phyloP scores from a whole-genome alignment of 306 rosid species.

The Clitoria ternatea region DNA sequence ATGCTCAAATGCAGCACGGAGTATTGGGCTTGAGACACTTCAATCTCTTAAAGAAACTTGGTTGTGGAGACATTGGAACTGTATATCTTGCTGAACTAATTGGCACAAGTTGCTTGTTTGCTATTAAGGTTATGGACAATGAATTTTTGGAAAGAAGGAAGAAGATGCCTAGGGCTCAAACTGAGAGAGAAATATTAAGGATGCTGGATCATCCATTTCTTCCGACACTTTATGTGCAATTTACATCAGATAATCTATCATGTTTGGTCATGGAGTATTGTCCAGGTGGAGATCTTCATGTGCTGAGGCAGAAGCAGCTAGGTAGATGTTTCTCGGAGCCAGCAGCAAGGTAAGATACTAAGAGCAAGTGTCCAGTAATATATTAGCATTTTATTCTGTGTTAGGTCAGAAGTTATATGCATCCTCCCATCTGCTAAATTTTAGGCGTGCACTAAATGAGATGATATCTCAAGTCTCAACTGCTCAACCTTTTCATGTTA shows the following conservation, averaged over 20 bases:
- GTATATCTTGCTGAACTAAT: conserved; percentile 91
- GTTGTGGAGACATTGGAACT: conserved; percentile 97
- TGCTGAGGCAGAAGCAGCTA: conserved; percentile 84
- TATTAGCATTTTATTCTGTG: background rate
- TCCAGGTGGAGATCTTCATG: conserved; percentile 99
- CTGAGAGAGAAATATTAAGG: conserved; percentile 91
- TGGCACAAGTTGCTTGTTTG: conserved; percentile 79
- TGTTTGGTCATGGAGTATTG: conserved; percentile 97
- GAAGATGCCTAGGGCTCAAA: conserved; percentile 96
- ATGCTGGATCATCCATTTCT: conserved; percentile 98
- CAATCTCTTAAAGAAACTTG: conserved; percentile 92
- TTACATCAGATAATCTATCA: conserved; percentile 88
- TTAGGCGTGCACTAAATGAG: background rate
- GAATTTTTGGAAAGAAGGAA: conserved; percentile 87
- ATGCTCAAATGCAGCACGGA: conserved; percentile 62
- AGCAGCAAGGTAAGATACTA: conserved; percentile 71
- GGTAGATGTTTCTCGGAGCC: conserved; percentile 73
- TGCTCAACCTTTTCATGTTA: background rate
- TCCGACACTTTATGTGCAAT: conserved; percentile 86
- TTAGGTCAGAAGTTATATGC: background rate
- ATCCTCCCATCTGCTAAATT: conserved; percentile 1
- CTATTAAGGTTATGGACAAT: conserved; percentile 97
- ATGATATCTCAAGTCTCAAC: background rate
- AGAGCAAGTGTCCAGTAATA: background rate
- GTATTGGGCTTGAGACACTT: conserved; percentile 71